phyloP scores from a whole-genome alignment of 495 filamentous ascomycete species.

The Cercophora samala region DNA sequence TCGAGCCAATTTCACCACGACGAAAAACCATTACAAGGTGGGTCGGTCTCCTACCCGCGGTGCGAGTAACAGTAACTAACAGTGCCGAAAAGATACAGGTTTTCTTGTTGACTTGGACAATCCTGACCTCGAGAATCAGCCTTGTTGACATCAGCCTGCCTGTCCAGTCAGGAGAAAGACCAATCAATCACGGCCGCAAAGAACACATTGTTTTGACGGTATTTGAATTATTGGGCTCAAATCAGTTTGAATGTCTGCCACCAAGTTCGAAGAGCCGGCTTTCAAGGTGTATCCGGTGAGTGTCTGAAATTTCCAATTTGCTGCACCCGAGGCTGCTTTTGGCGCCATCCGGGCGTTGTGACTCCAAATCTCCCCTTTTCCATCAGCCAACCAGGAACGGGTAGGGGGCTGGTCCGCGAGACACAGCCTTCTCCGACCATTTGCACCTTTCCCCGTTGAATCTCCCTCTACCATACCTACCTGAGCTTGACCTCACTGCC shows the following conservation, averaged over 20 bases:
- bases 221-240: conserved; percentile 11
- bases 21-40: background rate
- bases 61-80: no score
- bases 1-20: no score
- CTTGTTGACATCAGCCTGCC: no score
- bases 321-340: background rate
- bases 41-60: background rate
- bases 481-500: background rate
- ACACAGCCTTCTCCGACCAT: background rate
- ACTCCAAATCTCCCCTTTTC: background rate
- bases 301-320: conserved; percentile 10
- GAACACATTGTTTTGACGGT: background rate
- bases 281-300: conserved; percentile 54
- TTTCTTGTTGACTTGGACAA: no score
- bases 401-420: background rate
- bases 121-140: no score
- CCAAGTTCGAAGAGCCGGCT: conserved; percentile 46
- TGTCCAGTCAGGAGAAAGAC: no score
- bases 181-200: no score
- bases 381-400: background rate
- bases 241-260: conserved; percentile 50
- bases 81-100: no score
- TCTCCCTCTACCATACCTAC: background rate
- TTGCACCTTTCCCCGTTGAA: background rate
- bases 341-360: background rate